Conservation (phyloP, 768 basidiomycete genomes). For the Amanita brunnescens region DNA sequence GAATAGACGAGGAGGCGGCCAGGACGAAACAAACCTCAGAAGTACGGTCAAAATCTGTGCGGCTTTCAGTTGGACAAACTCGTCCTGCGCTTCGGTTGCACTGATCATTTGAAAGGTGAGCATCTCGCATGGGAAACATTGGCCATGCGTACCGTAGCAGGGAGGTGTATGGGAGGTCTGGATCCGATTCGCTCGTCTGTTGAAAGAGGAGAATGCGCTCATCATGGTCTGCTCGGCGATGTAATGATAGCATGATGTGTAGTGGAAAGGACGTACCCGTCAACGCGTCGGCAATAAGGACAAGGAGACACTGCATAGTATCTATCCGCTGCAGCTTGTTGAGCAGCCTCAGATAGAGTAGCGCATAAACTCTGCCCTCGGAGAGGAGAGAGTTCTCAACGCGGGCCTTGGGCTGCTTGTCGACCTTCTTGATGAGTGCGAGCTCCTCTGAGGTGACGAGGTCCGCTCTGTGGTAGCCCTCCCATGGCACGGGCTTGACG, state of each 20-base stretch:
- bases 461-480: constrained; percentile 86
- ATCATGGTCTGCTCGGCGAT: constrained; percentile 59
- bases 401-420: constrained; percentile 68
- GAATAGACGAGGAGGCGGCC: neutral
- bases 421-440: constrained; percentile 80
- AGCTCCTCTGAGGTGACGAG: constrained; percentile 86
- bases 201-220: constrained; percentile 77
- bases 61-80: constrained; percentile 90
- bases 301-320: constrained; percentile 81
- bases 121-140: neutral
- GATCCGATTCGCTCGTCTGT: constrained; percentile 49
- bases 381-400: constrained; percentile 71
- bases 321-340: constrained; percentile 78
- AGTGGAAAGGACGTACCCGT: constrained; percentile 39
- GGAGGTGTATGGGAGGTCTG: constrained; percentile 73
- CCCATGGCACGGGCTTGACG: constrained; percentile 92
- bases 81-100: constrained; percentile 78
- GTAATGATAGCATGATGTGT: neutral
- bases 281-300: constrained; percentile 84
- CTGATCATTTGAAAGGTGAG: constrained; percentile 26
- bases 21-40: constrained; percentile 45
- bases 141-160: constrained; percentile 51
- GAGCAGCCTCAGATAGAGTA: constrained; percentile 84
- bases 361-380: constrained; percentile 76
- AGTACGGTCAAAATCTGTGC: constrained; percentile 84